phyloP scores from a whole-genome alignment of 2,329 filamentous ascomycete genomes.

The Trichoderma cornu-damae region DNA sequence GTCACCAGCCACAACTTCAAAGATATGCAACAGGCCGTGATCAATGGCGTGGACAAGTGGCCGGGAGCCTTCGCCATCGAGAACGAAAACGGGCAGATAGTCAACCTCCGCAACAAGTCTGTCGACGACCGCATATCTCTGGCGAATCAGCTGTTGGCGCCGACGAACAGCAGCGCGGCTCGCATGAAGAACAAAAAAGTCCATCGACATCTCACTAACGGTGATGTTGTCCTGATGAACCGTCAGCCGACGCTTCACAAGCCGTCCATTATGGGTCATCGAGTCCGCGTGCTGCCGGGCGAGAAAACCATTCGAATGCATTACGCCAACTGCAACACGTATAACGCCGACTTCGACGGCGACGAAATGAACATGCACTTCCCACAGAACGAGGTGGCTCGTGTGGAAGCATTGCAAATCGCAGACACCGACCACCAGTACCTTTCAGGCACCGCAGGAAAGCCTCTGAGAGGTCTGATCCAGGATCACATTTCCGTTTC shows the following conservation, averaged over 20 bases:
- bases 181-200: conserved; percentile 91
- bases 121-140: conserved; percentile 81
- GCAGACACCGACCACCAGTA: conserved; percentile 98
- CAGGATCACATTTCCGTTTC: conserved; percentile 98
- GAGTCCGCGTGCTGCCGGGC: conserved; percentile 82
- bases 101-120: conserved; percentile 82
- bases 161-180: conserved; percentile 67
- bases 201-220: conserved; percentile 89
- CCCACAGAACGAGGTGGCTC: conserved; percentile 90
- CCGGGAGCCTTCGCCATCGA: conserved; percentile 92
- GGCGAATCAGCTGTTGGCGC: conserved; percentile 87
- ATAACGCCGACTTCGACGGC: conserved; percentile 98
- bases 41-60: conserved; percentile 91
- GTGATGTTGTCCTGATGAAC: conserved; percentile 98
- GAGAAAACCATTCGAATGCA: conserved; percentile 99
- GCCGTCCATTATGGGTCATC: conserved; percentile 97
- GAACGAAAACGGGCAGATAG: conserved; percentile 88
- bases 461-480: conserved; percentile 90
- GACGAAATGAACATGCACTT: conserved; percentile 99
- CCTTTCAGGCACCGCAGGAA: conserved; percentile 85
- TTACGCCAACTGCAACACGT: conserved; percentile 98
- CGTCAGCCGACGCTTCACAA: conserved; percentile 97
- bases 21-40: conserved; percentile 90
- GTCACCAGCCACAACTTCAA: conserved; percentile 97
- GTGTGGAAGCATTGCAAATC: conserved; percentile 86